phyloP scores from a whole-genome alignment of 169 alveolate genomes.

The Plasmodium yoelii region DNA sequence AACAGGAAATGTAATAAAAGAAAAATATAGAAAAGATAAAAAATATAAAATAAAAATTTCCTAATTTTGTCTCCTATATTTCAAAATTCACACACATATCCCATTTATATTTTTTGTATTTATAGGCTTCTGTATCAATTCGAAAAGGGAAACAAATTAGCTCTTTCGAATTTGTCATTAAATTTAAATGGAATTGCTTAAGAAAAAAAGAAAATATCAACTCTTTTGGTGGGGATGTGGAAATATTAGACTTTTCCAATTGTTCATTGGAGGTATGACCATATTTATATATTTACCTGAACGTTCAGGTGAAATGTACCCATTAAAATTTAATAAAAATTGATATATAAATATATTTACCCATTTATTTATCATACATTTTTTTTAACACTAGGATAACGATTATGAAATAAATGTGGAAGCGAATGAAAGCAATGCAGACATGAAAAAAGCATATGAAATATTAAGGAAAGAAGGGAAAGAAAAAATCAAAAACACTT shows the following conservation, averaged over 20 bases:
- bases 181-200: slow-evolving; percentile 27
- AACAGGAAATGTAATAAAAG: slow-evolving; percentile 35
- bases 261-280: slow-evolving; percentile 56
- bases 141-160: slow-evolving; percentile 59
- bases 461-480: slow-evolving; percentile 51
- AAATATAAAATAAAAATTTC: not conserved
- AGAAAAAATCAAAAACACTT: slow-evolving; percentile 28
- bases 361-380: not conserved
- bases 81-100: not conserved
- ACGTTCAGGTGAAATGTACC: no score
- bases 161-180: slow-evolving; percentile 48
- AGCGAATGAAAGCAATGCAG: slow-evolving; percentile 12
- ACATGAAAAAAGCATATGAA: slow-evolving; percentile 14
- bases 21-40: not conserved
- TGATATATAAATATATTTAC: slow-evolving; percentile 12
- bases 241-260: slow-evolving; percentile 52
- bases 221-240: slow-evolving; percentile 20
- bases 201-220: slow-evolving; percentile 17
- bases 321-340: not conserved
- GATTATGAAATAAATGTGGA: slow-evolving; percentile 55
- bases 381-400: slow-evolving; percentile 25
- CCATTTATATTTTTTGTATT: not conserved
- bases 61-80: not conserved
- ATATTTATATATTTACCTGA: no score
- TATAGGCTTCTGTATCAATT: slow-evolving; percentile 37